These are phyloP conservation scores for Carex littledalei DNA, from an alignment of 176 grass and related monocot species.

Conservation along the genomic window DNA sequence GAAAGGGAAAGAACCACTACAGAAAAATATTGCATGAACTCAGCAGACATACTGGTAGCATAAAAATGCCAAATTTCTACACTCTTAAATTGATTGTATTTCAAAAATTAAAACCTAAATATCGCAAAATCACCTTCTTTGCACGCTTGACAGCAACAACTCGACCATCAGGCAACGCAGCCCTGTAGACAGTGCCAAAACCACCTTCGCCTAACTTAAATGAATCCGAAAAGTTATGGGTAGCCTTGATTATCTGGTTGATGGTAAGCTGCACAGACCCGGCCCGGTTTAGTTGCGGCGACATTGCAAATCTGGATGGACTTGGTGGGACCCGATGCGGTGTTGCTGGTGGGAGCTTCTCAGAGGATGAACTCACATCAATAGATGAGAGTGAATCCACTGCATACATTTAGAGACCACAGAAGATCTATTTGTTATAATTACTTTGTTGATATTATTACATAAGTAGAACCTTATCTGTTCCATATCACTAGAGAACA, in stretches of 20 bases:
- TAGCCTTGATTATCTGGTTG: constrained; percentile 80
- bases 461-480: neutral
- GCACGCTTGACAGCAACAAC: constrained; percentile 90
- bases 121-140: constrained; percentile 63
- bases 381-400: constrained; percentile 40
- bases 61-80: neutral
- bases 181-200: constrained; percentile 90
- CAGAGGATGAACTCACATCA: constrained; percentile 69
- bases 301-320: constrained; percentile 88
- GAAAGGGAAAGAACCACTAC: neutral
- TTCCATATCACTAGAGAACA: neutral
- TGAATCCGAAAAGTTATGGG: constrained; percentile 76
- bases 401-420: constrained; percentile 5
- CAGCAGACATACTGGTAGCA: neutral
- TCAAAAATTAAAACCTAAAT: neutral
- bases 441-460: neutral
- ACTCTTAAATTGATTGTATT: neutral
- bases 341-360: constrained; percentile 52
- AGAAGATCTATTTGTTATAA: neutral
- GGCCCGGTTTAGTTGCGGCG: constrained; percentile 58
- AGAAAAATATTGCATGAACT: neutral
- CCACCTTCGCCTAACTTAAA: constrained; percentile 93
- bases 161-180: constrained; percentile 60
- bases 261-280: constrained; percentile 62
- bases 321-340: constrained; percentile 85